phyloP scores from a whole-genome alignment of 2,329 filamentous ascomycete species.

The Raffaelea arxii region DNA sequence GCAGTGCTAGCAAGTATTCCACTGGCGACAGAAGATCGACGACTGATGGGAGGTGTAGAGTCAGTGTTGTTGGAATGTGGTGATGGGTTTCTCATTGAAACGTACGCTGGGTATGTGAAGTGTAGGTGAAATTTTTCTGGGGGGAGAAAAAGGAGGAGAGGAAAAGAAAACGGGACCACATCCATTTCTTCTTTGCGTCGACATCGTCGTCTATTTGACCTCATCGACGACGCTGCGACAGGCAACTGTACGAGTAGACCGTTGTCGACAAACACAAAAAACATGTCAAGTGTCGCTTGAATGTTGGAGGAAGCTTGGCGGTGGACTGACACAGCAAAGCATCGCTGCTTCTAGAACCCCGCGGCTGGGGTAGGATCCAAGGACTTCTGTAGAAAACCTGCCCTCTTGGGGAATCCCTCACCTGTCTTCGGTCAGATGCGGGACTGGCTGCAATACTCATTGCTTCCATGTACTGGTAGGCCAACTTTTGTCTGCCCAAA shows the following conservation, averaged over 20 bases:
- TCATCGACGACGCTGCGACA: neutral
- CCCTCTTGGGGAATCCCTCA: no score
- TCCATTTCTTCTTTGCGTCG: neutral
- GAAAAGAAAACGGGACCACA: no score
- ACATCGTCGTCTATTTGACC: neutral
- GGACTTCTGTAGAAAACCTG: no score
- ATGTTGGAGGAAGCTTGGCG: no score
- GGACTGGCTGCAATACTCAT: no score
- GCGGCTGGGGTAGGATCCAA: no score
- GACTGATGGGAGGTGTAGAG: neutral
- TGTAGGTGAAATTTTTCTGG: neutral
- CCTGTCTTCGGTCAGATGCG: no score
- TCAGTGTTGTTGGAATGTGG: neutral
- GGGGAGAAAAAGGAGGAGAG: neutral
- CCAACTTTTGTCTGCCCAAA: no score
- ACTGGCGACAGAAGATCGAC: neutral
- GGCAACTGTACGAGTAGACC: no score
- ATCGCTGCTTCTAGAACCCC: neutral
- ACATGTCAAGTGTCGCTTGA: no score
- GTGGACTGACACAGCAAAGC: neutral
- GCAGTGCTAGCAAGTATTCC: neutral
- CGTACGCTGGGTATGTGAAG: neutral
- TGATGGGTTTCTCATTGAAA: neutral
- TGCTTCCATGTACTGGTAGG: no score
- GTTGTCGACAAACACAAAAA: no score